These are phyloP conservation scores for Candida patagonica DNA, from an alignment of 805 yeast species.

Conservation along the genomic window DNA sequence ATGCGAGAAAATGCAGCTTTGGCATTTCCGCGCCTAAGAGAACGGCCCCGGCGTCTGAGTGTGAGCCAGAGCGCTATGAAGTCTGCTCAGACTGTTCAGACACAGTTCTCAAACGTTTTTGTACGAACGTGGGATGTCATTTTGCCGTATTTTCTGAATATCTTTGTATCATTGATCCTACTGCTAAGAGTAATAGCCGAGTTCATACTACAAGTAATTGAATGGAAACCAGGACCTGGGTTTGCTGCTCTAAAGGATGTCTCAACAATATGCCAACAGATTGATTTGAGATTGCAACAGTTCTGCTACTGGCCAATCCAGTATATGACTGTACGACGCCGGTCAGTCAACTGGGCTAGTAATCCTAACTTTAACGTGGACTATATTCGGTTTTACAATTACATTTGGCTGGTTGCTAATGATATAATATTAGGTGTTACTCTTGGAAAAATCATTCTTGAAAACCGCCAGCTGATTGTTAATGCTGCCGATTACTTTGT, in stretches of 20 bases:
- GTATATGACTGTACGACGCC: slow-evolving; percentile 45
- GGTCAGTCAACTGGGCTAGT: slow-evolving; percentile 32
- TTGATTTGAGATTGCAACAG: slow-evolving; percentile 70
- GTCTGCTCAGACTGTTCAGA: slow-evolving; percentile 13
- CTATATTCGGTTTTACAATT: slow-evolving; percentile 65
- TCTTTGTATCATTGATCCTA: slow-evolving; percentile 17
- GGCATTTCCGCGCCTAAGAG: slow-evolving; percentile 19
- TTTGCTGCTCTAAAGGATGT: slow-evolving; percentile 26
- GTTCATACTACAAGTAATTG: slow-evolving; percentile 23
- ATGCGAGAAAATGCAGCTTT: slow-evolving; percentile 20
- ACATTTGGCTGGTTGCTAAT: slow-evolving; percentile 77
- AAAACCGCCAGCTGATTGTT: slow-evolving; percentile 26
- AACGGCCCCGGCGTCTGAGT: slow-evolving; percentile 14
- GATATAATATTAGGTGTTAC: slow-evolving; percentile 70
- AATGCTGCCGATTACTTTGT: slow-evolving; percentile 26
- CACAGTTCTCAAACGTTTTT: slow-evolving; percentile 7
- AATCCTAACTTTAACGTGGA: slow-evolving; percentile 34
- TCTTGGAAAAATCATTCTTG: slow-evolving; percentile 40
- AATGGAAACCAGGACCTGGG: slow-evolving; percentile 18
- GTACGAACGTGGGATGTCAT: slow-evolving; percentile 6
- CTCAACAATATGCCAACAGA: slow-evolving; percentile 65
- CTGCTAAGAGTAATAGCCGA: slow-evolving; percentile 25
- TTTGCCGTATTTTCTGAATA: slow-evolving; percentile 12
- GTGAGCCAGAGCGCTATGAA: slow-evolving; percentile 15
- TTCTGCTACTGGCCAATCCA: slow-evolving; percentile 73